Conservation (phyloP, 805 yeast species). For the Starmerella sp. region DNA sequence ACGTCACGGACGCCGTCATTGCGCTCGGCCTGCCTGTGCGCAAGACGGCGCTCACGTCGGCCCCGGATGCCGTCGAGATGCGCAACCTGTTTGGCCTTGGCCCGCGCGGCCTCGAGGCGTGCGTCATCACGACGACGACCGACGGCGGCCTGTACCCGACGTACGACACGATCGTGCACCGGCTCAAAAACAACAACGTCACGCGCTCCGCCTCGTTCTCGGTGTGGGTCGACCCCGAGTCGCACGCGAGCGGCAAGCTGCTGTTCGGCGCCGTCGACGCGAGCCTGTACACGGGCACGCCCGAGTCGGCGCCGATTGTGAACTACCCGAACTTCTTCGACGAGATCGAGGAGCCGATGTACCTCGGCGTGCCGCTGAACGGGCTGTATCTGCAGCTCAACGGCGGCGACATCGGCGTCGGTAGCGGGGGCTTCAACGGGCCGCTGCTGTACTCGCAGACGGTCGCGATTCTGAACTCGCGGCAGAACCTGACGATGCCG, state of each 20-base stretch:
- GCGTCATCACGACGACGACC: slow-evolving; percentile 6
- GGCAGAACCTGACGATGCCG: slow-evolving; percentile 10
- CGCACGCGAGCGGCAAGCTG: slow-evolving; percentile 1
- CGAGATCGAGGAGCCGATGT: slow-evolving; percentile 7
- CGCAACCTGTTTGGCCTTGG: slow-evolving; percentile 13
- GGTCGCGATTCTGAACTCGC: slow-evolving; percentile 9
- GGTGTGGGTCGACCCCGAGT: slow-evolving; percentile 16
- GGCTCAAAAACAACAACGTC: not conserved
- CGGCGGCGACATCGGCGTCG: not conserved
- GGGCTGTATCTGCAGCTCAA: not conserved
- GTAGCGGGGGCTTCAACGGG: not conserved
- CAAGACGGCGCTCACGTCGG: not conserved
- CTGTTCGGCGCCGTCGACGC: slow-evolving; percentile 16
- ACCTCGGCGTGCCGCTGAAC: slow-evolving; percentile 4
- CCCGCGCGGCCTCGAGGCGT: slow-evolving; percentile 15
- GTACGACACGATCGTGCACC: slow-evolving; percentile 5
- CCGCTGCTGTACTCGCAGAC: not conserved
- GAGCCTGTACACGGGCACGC: slow-evolving; percentile 2
- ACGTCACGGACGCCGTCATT: not conserved
- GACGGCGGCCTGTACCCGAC: slow-evolving; percentile 10
- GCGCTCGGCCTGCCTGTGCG: not conserved
- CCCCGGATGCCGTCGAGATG: not conserved
- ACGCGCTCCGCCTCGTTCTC: slow-evolving; percentile 2
- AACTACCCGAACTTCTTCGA: not conserved
- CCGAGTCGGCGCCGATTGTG: slow-evolving; percentile 4